These are phyloP conservation scores for Phytophthora europaea DNA, from an alignment of 352 stramenopile genomes.

Conservation along the genomic window DNA sequence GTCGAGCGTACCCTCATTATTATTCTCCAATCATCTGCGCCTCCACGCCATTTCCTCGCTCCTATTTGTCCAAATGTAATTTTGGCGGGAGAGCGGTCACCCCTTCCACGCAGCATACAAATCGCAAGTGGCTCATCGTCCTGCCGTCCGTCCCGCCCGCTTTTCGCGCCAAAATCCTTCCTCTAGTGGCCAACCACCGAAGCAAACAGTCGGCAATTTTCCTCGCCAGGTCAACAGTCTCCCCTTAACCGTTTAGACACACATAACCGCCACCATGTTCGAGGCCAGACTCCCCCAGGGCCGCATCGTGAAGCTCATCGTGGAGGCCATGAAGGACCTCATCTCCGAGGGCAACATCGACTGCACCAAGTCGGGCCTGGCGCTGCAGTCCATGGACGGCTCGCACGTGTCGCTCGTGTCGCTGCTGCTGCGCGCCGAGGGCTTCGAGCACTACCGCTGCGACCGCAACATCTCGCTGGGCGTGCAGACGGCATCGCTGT, in stretches of 20 bases:
- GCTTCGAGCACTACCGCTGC: constrained; percentile 99
- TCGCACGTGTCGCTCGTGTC: constrained; percentile 99
- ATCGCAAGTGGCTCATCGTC: not conserved
- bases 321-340: constrained; percentile 99
- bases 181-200: constrained; percentile 20
- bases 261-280: constrained; percentile 91
- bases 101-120: constrained; percentile 28
- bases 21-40: constrained; percentile 20
- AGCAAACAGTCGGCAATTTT: constrained; percentile 57
- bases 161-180: constrained; percentile 45
- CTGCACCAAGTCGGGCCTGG: constrained; percentile 94
- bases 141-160: constrained; percentile 13
- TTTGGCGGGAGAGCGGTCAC: constrained; percentile 40
- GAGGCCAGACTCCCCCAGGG: constrained; percentile 98
- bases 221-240: constrained; percentile 11
- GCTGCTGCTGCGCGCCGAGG: constrained; percentile 93
- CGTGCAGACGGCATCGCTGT: constrained; percentile 97
- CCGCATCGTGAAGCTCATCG: constrained; percentile 98
- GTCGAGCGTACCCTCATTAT: not conserved
- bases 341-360: constrained; percentile 99
- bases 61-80: constrained; percentile 31
- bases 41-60: not conserved
- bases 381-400: constrained; percentile 99
- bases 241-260: not conserved
- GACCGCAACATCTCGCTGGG: constrained; percentile 98